Evolutionary conservation across 2,329 filamentous ascomycete species (phyloP).

Genomic region (Fusarium cyanostomum): DNA sequence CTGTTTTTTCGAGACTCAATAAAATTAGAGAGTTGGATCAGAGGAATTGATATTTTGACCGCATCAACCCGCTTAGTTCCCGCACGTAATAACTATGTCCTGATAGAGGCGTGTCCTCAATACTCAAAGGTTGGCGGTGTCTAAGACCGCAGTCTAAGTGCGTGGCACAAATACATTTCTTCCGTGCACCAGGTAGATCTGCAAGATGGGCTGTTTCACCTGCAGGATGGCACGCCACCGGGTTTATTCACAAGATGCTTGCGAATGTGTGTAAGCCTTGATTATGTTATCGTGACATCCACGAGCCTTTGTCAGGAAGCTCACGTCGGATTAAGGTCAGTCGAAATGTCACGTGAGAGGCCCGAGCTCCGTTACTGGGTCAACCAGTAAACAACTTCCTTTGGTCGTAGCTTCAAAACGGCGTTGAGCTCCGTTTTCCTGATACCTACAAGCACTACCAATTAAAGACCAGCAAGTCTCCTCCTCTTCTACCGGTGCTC

Average conservation of each 20-base stretch:
- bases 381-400: constrained; percentile 32
- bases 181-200: background rate
- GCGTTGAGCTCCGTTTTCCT: constrained; percentile 18
- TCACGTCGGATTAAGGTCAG: background rate
- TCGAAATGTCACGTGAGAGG: constrained; percentile 15
- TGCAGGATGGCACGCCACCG: constrained; percentile 2
- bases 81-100: background rate
- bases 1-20: constrained; percentile 42
- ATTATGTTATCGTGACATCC: constrained; percentile 4
- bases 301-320: background rate
- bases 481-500: constrained; percentile 2
- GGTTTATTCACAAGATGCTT: background rate
- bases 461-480: constrained; percentile 11
- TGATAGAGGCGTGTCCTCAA: background rate
- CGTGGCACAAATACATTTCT: background rate
- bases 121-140: too few species aligned
- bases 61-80: background rate
- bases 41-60: constrained; percentile 13
- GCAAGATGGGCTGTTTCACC: constrained; percentile 1
- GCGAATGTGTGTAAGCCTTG: background rate
- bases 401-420: constrained; percentile 23
- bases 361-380: constrained; percentile 24
- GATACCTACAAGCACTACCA: constrained; percentile 25
- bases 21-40: constrained; percentile 38
- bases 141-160: background rate